A percentile compares a stretch with the other conserved stretches of the same genome.
These are phyloP conservation scores for Penicillium turbatum DNA, from an alignment of 495 filamentous ascomycete genomes.

Conservation along the genomic window DNA sequence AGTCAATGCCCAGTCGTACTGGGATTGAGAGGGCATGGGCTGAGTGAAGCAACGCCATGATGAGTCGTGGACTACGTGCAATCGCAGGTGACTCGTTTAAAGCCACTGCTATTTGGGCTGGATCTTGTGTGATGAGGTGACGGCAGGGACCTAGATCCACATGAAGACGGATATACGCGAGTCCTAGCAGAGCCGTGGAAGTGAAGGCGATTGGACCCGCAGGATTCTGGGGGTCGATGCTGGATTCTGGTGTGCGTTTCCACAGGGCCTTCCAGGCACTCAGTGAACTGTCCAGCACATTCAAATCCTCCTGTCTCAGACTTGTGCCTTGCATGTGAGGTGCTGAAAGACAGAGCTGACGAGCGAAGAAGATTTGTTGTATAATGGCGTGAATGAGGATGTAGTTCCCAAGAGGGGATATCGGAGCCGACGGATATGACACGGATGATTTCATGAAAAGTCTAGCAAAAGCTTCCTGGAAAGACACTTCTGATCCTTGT, in stretches of 20 bases:
- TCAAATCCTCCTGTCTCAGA: slow-evolving; percentile 43
- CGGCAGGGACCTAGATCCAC: slow-evolving; percentile 46
- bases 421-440: slow-evolving; percentile 46
- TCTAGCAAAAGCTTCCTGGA: slow-evolving; percentile 48
- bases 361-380: slow-evolving; percentile 51
- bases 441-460: slow-evolving; percentile 40
- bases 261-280: slow-evolving; percentile 50
- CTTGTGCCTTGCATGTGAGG: slow-evolving; percentile 42
- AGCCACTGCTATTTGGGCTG: slow-evolving; percentile 40
- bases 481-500: slow-evolving; percentile 37
- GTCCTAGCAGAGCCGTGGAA: slow-evolving; percentile 50
- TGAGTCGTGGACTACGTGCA: slow-evolving; percentile 43
- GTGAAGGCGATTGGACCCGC: slow-evolving; percentile 53
- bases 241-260: slow-evolving; percentile 51
- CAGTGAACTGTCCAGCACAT: slow-evolving; percentile 40
- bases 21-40: slow-evolving; percentile 53
- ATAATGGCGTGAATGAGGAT: slow-evolving; percentile 52
- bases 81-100: slow-evolving; percentile 39
- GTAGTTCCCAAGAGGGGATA: slow-evolving; percentile 52
- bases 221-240: slow-evolving; percentile 49
- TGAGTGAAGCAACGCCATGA: slow-evolving; percentile 49
- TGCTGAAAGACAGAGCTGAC: slow-evolving; percentile 44
- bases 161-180: slow-evolving; percentile 51
- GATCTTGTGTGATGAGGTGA: slow-evolving; percentile 46
- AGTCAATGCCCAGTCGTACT: slow-evolving; percentile 49